These are phyloP conservation scores for Pilobolus umbonatus DNA, from an alignment of 192 early-diverging fungal species.

Conservation along the genomic window DNA sequence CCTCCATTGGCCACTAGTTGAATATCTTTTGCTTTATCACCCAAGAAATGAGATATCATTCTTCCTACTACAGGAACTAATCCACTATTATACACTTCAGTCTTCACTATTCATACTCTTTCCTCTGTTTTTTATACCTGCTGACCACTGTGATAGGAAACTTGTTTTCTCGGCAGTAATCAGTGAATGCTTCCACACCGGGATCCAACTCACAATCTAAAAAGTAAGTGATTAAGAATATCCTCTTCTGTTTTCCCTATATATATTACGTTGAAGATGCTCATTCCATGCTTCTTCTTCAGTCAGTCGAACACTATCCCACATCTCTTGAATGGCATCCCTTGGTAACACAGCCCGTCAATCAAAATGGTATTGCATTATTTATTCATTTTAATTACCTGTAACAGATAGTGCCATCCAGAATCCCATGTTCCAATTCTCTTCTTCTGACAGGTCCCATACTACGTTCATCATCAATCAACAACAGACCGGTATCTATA, in stretches of 20 bases:
- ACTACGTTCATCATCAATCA: constrained; percentile 43
- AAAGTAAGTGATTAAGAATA: too few species aligned
- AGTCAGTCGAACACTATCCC: constrained; percentile 30
- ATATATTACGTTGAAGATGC: constrained; percentile 22
- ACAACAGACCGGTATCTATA: constrained; percentile 44
- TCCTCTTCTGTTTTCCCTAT: too few species aligned
- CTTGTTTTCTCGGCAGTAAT: constrained; percentile 39
- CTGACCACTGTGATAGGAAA: constrained; percentile 64
- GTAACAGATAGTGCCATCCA: constrained; percentile 40
- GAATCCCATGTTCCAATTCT: constrained; percentile 36
- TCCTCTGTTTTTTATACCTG: constrained; percentile 24
- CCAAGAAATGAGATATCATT: constrained; percentile 48
- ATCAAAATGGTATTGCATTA: not conserved
- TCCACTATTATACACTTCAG: constrained; percentile 51
- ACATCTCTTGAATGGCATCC: constrained; percentile 33
- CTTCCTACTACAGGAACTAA: constrained; percentile 44
- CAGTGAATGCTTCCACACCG: constrained; percentile 52
- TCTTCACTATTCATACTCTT: not conserved
- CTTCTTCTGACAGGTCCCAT: constrained; percentile 36
- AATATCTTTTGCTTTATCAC: constrained; percentile 42
- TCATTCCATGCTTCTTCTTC: constrained; percentile 39
- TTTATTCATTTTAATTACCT: constrained; percentile 23
- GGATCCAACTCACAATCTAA: constrained; percentile 57
- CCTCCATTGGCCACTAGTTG: constrained; percentile 60
- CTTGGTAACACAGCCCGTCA: not conserved